These are phyloP conservation scores for Stagonosporopsis cucurbitacearum DNA, from an alignment of 2,329 filamentous ascomycete species.

Conservation along the genomic window DNA sequence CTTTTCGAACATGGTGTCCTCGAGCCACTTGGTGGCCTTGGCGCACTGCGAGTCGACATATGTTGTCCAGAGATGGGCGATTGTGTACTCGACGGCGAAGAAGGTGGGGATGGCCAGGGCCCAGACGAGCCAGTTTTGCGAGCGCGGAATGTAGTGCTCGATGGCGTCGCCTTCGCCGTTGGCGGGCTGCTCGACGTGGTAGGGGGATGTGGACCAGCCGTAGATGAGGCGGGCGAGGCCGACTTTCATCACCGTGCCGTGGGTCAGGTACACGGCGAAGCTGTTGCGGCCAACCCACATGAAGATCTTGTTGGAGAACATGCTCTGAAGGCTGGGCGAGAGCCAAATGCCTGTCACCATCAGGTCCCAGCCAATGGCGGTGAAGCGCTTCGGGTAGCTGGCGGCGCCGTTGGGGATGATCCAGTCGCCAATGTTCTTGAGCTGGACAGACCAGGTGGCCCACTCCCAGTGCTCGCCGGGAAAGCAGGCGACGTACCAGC, in stretches of 20 bases:
- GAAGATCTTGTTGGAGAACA: slow-evolving; percentile 58
- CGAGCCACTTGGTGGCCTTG: slow-evolving; percentile 55
- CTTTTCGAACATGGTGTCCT: slow-evolving; percentile 56
- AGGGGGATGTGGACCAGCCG: slow-evolving; percentile 56
- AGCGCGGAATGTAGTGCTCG: slow-evolving; percentile 53
- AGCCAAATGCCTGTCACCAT: slow-evolving; percentile 60
- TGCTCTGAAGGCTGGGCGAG: slow-evolving; percentile 56
- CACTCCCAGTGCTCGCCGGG: slow-evolving; percentile 60
- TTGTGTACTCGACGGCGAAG: slow-evolving; percentile 55
- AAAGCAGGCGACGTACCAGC: slow-evolving; percentile 58
- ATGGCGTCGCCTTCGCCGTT: slow-evolving; percentile 46
- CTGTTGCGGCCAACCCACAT: slow-evolving; percentile 63
- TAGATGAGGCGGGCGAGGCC: slow-evolving; percentile 61
- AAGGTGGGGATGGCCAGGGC: slow-evolving; percentile 56
- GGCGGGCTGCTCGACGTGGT: slow-evolving; percentile 49
- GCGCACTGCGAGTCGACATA: slow-evolving; percentile 61
- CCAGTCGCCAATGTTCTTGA: slow-evolving; percentile 51
- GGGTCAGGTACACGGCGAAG: slow-evolving; percentile 62
- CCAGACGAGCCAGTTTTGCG: slow-evolving; percentile 48
- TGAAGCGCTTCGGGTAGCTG: slow-evolving; percentile 52
- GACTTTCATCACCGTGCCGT: slow-evolving; percentile 61
- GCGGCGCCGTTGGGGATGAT: slow-evolving; percentile 57
- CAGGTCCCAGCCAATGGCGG: slow-evolving; percentile 57
- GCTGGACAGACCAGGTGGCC: slow-evolving; percentile 56
- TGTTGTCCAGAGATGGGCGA: slow-evolving; percentile 59